Evolutionary conservation across 2,329 filamentous ascomycete species (phyloP), one percentile per base, ranked within the genome.

Genomic region (Bipolaris cookei): DNA sequence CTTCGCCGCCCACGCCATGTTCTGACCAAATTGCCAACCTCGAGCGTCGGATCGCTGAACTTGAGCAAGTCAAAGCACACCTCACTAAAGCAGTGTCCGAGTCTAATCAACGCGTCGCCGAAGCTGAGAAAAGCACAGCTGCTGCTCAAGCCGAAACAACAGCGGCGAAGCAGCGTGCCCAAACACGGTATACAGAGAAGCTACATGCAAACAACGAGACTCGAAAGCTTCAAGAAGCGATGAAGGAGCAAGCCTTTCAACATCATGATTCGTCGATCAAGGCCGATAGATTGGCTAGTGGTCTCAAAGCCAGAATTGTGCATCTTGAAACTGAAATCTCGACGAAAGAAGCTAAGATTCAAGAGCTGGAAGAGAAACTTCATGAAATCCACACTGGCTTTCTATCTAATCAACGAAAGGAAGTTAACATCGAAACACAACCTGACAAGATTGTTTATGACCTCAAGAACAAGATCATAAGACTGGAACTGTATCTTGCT

Each of bases 161-260:
- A 23, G 53, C 41, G n/a, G 56, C 56, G n/a, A 45, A 13, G 6
- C 38, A 30, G 6, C 52, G 56, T 18, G 56, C 56, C 7, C 47
- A 59, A 34, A 14, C 18, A 10, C 42, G 56, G 3, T 56, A 56
- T 20, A 56, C 52, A 6, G 43, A 59, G 21, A 59, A 38, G 47
- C 4, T 59, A 3, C 56, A 51, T 13, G 56, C 56, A 21, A 51
- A 56, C 8, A 55, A 55, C 32, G 52, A 56, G 42, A 30, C 18
- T 7, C 38, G 53, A 14, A 23, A 56, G 4, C 37, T 59, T 2
- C 14, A 16, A 38, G n/a, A 41, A 30, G 25, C 14, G 10, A 38
- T 56, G 16, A 32, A 43, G 2, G 30, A 16, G 7, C 37, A 25
- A 25, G 18, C 44, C 4, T 35, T 13, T 3, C 21, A 32, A n/a